Evolutionary conservation across 352 stramenopile species (phyloP).

Genomic region (Aphanomyces astaci): DNA sequence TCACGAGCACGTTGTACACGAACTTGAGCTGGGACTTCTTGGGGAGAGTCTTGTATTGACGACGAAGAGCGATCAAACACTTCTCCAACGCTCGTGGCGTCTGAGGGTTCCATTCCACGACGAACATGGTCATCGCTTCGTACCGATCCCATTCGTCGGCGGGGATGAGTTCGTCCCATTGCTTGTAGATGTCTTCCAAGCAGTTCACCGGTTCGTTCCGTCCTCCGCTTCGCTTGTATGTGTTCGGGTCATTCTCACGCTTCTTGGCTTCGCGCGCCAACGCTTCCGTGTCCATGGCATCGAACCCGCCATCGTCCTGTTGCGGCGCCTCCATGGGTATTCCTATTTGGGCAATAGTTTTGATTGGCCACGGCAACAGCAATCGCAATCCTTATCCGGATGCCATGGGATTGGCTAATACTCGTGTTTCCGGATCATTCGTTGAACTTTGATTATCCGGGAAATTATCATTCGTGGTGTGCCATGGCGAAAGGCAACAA

Average conservation of each 20-base stretch:
- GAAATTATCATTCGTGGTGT: too few species aligned
- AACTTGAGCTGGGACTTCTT: conserved; percentile 90
- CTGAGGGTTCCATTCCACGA: conserved; percentile 64
- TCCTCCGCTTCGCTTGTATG: conserved; percentile 80
- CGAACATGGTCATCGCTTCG: conserved; percentile 73
- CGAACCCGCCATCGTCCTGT: neutral
- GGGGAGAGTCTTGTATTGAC: conserved; percentile 81
- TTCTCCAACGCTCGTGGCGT: conserved; percentile 77
- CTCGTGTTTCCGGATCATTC: neutral
- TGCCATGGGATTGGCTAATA: neutral
- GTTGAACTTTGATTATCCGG: neutral
- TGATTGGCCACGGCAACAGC: neutral
- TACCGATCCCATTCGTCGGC: conserved; percentile 55
- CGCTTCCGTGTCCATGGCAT: conserved; percentile 15
- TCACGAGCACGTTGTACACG: conserved; percentile 63
- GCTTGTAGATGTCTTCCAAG: conserved; percentile 82
- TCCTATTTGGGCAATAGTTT: neutral
- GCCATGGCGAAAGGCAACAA: conserved; percentile 5
- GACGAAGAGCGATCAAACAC: conserved; percentile 70
- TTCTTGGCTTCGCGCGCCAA: conserved; percentile 22
- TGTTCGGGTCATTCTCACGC: conserved; percentile 65
- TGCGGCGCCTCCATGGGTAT: neutral
- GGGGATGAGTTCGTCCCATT: conserved; percentile 78
- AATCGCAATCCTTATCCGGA: neutral
- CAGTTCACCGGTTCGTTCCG: conserved; percentile 71